Evolutionary conservation across 805 yeast species (phyloP), one percentile per base, ranked within the genome.

Genomic region (Lipomyces sp.): DNA sequence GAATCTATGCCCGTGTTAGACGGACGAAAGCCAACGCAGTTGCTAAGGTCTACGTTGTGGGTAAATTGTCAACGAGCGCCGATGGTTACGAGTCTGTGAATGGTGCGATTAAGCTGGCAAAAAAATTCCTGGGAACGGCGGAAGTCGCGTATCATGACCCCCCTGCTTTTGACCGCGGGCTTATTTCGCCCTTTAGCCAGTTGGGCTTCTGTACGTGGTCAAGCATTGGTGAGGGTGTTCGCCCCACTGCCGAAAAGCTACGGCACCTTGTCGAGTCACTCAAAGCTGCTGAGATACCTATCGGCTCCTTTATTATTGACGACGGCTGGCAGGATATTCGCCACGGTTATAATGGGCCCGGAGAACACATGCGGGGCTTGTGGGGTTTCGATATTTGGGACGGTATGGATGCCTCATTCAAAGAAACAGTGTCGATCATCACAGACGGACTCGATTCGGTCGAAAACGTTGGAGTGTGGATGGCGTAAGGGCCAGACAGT

Each of bases 311-410:
- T 45, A 57, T 57, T 57, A 57, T 57, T 24, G 60, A 57, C 10
- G 60, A 57, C 37, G 60, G 60, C 51, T 57, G 60, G 60, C 60
- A 57, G 57, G 60, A 57, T 45, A 51, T 53, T 57, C 60, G 60
- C 7, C 30, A 57, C 29, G 60, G 60, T 4, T 8, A n/a, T 18
- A 50, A 57, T 57, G 32, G 54, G 24, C 11, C 24, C 2, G 60
- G 32, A 32, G 51, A 24, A 15, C 10, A 11, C 3, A 39, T 45
- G 18, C 60, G 60, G 3, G 60, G 60, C 15, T 35, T 57, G 35
- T 57, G 57, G 51, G 10, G 60, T 42, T 57, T 57, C 56, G 60
- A 57, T 57, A 15, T 34, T 5, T 45, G 60, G 56, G 60, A 53
- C 8, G 60, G 56, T 24, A 39, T 57, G 51, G 62, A 34, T 18